These are phyloP conservation scores for Taphrina populina DNA, from an alignment of 1,139 yeast genomes.

Conservation along the genomic window DNA sequence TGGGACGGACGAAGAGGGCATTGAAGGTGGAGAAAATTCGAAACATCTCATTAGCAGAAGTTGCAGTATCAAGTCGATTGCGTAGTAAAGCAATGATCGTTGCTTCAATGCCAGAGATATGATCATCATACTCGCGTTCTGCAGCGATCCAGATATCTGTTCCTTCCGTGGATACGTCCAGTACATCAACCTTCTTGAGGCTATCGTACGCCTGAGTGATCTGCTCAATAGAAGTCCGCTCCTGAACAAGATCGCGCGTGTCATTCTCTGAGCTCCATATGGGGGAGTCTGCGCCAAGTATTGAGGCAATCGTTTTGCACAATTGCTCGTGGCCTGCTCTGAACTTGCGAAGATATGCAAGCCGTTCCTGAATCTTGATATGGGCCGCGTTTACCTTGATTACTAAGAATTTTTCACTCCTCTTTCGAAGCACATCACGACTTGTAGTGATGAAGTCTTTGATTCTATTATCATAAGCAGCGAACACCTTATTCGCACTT, in stretches of 20 bases:
- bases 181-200: conserved; percentile 47
- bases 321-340: conserved; percentile 59
- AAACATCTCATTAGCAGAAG: conserved; percentile 54
- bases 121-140: conserved; percentile 49
- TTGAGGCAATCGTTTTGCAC: conserved; percentile 43
- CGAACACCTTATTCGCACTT: conserved; percentile 45
- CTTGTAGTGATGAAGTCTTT: conserved; percentile 61
- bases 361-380: conserved; percentile 50
- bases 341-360: conserved; percentile 52
- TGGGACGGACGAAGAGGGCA: conserved; percentile 53
- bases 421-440: conserved; percentile 71
- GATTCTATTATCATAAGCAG: conserved; percentile 53
- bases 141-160: conserved; percentile 48
- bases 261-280: conserved; percentile 41
- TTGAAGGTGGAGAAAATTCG: conserved; percentile 53
- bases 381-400: conserved; percentile 59
- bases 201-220: conserved; percentile 51
- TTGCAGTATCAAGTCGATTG: conserved; percentile 47
- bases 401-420: conserved; percentile 70
- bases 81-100: conserved; percentile 50
- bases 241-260: too few relatives aligned
- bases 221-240: conserved; percentile 10
- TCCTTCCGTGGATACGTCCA: conserved; percentile 47
- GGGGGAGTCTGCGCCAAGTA: conserved; percentile 55
- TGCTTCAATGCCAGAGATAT: conserved; percentile 52